Conservation (phyloP, 805 yeast species). For the Cyberlindnera veronae region DNA sequence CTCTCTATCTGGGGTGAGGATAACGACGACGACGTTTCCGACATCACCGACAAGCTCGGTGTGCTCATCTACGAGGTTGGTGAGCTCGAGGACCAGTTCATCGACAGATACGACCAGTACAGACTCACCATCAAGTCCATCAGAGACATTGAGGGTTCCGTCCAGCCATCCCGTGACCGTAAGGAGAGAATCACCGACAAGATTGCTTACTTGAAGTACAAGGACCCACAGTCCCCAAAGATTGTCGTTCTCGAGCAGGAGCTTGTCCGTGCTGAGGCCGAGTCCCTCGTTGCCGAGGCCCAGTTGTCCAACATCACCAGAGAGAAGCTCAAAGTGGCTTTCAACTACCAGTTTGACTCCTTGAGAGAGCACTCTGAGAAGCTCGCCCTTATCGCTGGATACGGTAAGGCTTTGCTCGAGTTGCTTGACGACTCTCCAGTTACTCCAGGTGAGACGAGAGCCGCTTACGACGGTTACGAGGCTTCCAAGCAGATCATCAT, state of each 20-base stretch:
- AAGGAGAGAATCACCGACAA: conserved; percentile 82
- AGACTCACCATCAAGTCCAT: conserved; percentile 77
- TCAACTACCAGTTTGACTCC: conserved; percentile 81
- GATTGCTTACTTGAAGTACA: conserved; percentile 79
- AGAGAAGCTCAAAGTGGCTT: conserved; percentile 81
- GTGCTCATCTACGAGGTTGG: conserved; percentile 79
- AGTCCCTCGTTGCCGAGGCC: conserved; percentile 87
- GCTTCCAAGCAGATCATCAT: conserved; percentile 84
- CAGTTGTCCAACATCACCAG: conserved; percentile 86
- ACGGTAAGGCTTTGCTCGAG: conserved; percentile 83
- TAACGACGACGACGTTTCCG: conserved; percentile 81
- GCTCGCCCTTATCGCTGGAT: conserved; percentile 81
- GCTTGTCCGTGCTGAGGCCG: conserved; percentile 89
- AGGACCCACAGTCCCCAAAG: conserved; percentile 80
- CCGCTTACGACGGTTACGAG: conserved; percentile 85
- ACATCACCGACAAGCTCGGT: conserved; percentile 83
- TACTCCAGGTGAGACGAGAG: conserved; percentile 90
- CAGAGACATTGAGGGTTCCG: conserved; percentile 82
- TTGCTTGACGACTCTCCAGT: conserved; percentile 81
- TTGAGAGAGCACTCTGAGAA: conserved; percentile 83
- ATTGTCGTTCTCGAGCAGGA: conserved; percentile 82
- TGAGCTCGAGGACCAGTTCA: conserved; percentile 83
- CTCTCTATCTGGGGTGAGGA: conserved; percentile 84
- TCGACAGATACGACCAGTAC: conserved; percentile 83
- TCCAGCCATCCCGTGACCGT: conserved; percentile 85